These are phyloP conservation scores for Microthlaspi erraticum DNA, from an alignment of 345 rosid species.

Conservation along the genomic window DNA sequence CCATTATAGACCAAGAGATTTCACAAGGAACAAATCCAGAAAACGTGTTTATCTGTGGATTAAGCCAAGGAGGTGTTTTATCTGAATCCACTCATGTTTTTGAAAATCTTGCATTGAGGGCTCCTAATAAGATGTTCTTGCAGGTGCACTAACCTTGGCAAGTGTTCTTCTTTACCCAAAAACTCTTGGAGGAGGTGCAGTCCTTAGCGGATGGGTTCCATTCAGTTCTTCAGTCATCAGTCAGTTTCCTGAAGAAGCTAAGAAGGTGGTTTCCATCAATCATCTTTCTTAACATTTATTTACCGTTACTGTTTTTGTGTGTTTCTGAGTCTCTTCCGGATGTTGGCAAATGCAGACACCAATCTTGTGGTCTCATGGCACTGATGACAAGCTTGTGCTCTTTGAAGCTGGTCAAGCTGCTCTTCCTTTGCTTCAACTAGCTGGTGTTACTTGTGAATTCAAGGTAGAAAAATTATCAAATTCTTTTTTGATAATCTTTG, in stretches of 20 bases:
- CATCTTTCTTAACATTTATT: background rate
- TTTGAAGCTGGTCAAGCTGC: conserved; percentile 86
- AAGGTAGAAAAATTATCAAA: conserved; percentile 53
- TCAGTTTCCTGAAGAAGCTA: conserved; percentile 59
- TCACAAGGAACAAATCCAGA: conserved; percentile 65
- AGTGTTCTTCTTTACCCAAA: conserved; percentile 75
- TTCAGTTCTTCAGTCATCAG: conserved; percentile 60
- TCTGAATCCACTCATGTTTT: too few species aligned
- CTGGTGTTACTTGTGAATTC: conserved; percentile 73
- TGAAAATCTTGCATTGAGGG: background rate
- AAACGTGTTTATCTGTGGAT: conserved; percentile 75
- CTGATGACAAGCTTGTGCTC: conserved; percentile 62
- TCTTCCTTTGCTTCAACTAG: conserved; percentile 65
- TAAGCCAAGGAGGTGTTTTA: conserved; percentile 84
- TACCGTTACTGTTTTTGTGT: background rate
- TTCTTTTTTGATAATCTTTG: background rate
- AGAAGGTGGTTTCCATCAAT: conserved; percentile 52
- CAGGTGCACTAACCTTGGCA: conserved; percentile 83
- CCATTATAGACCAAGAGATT: conserved; percentile 75
- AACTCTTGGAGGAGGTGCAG: conserved; percentile 80
- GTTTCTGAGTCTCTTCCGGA: conserved; percentile 11
- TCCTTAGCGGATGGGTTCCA: conserved; percentile 85
- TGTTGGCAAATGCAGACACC: conserved; percentile 64
- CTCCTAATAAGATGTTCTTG: background rate
- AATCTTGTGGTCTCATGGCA: conserved; percentile 76